Percentiles rank a stretch among this genome's conserved stretches.
Conservation (phyloP, 108 stramenopile species). For the Cyclotella sp. region DNA sequence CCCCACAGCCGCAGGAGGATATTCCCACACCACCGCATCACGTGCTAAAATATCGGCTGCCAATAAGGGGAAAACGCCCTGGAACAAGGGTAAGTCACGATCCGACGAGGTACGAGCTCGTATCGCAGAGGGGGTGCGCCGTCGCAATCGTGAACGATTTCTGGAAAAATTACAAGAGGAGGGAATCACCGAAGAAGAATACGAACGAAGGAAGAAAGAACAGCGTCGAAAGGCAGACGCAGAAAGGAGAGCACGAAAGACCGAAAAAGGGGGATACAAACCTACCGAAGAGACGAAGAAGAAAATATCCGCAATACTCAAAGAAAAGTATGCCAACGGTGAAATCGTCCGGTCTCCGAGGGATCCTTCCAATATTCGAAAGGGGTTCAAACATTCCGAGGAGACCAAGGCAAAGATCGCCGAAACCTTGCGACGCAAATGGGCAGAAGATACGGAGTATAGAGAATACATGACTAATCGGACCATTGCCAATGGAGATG, state of each 20-base stretch:
- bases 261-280: conserved; percentile 81
- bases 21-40: conserved; percentile 72
- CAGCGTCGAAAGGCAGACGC: conserved; percentile 61
- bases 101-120: conserved; percentile 71
- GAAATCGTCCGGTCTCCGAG: conserved; percentile 59
- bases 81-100: conserved; percentile 84
- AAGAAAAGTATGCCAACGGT: conserved; percentile 74
- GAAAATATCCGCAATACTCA: conserved; percentile 76
- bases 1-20: conserved; percentile 82
- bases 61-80: conserved; percentile 87
- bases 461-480: conserved; percentile 64
- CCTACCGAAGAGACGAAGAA: conserved; percentile 83
- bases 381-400: conserved; percentile 46
- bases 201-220: conserved; percentile 64
- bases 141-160: conserved; percentile 71
- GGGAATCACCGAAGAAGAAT: conserved; percentile 84
- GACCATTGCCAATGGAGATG: conserved; percentile 37
- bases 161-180: conserved; percentile 65
- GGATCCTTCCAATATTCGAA: conserved; percentile 64
- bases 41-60: conserved; percentile 85
- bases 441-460: conserved; percentile 73
- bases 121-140: conserved; percentile 82
- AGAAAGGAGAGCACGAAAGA: conserved; percentile 67
- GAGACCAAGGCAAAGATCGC: conserved; percentile 81
- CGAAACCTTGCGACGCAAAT: conserved; percentile 69